Base-by-base conservation (phyloP, 495 filamentous ascomycete species). In the Lophium mytilinum region DNA sequence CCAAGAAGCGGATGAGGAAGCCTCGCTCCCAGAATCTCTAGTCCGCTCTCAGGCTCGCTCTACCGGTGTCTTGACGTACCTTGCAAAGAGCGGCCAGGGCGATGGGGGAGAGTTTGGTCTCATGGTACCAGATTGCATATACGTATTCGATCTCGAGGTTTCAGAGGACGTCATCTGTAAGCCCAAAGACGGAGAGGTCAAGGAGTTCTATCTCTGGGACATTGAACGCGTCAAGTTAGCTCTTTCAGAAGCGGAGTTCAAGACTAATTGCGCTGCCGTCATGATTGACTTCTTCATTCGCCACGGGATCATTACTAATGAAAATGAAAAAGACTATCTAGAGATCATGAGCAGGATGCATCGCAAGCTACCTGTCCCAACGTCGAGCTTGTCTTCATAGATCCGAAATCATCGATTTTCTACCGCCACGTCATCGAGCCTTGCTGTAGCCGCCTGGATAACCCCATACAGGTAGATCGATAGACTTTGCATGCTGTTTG, bases 281-380 rank as follows among this genome's bases (percentile, higher is more conserved):
- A 70, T 95, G 64, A 69, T 95, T 42, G 89, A 96, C 70, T 98
- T 97, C 77, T 90, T 98, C 71, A 73, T 95, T 56, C 76, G 93
- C 30, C 90, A 90, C 71, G 87, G 88, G 1, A 79, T 96, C 52
- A 66, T 94, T 61, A 95, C 86, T 0, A 68, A 78, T 9, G 89
- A 88, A 67, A 93, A 91, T 69, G 90, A 96, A 73, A 78, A 80
- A 43, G 72, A 94, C 70, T 96, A 84, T 68, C 71, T 87, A 57
- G 83, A 90, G 75, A 88, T 99, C 59, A 66, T 81, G 40, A 72
- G 81, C 17, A 78, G 88, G 53, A 68, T 95, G 55, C 91, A 95
- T 76, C 83, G 93, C 53, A 78, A 79, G 52, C 74, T 96, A 50
- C 84, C 87, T 51, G 95, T 96, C 65, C 91, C 93, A 0, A 86